phyloP scores from a whole-genome alignment of 768 basidiomycete species.

The Russula vinacea region DNA sequence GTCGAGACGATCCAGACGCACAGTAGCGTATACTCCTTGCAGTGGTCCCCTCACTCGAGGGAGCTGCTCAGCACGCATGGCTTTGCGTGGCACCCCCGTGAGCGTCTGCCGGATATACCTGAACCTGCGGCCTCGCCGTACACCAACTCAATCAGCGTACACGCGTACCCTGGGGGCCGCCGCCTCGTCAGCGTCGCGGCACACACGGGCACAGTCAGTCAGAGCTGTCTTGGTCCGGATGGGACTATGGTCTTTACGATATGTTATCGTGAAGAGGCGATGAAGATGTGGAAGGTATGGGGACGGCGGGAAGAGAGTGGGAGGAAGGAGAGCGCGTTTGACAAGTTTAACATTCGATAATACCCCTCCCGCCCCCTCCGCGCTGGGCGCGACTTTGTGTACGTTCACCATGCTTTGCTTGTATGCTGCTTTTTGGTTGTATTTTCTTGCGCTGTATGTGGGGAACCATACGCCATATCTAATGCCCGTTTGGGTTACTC shows the following conservation, averaged over 20 bases:
- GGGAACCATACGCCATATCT: background rate
- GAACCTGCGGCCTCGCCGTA: constrained; percentile 30
- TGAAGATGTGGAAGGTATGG: constrained; percentile 76
- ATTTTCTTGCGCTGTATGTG: constrained; percentile 1
- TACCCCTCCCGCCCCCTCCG: background rate
- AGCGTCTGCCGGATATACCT: constrained; percentile 22
- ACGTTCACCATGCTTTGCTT: constrained; percentile 11
- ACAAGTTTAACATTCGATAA: constrained; percentile 29
- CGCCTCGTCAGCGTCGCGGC: constrained; percentile 54
- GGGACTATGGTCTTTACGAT: constrained; percentile 63
- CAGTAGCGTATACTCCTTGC: constrained; percentile 57
- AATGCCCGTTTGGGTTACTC: background rate
- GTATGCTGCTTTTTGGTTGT: constrained; percentile 16
- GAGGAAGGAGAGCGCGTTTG: constrained; percentile 27
- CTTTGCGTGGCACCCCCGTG: constrained; percentile 40
- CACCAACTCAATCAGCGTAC: constrained; percentile 48
- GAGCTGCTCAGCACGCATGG: constrained; percentile 62
- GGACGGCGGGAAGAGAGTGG: constrained; percentile 25
- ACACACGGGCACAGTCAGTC: constrained; percentile 53
- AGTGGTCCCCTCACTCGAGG: constrained; percentile 57
- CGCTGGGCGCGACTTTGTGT: background rate
- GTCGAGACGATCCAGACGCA: constrained; percentile 43
- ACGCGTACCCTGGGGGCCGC: constrained; percentile 52
- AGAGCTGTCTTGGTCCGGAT: constrained; percentile 61
- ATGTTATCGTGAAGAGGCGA: constrained; percentile 60